Base-by-base conservation (phyloP, 805 yeast genomes). In the Kodamaea hsintzibuensis region DNA sequence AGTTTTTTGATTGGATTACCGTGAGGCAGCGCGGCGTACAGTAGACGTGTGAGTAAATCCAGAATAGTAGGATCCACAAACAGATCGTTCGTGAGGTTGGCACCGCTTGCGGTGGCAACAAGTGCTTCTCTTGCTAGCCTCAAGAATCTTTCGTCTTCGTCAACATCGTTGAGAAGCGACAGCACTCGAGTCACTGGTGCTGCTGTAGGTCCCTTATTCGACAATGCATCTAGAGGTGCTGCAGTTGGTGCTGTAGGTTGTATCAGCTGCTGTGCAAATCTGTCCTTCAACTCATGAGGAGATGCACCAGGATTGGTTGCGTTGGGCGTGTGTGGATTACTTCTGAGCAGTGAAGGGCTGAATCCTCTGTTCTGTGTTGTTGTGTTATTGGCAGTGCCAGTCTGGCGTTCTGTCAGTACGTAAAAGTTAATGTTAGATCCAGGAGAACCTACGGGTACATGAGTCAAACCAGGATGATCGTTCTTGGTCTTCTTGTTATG, bases 21-120 rank as follows among this genome's bases (percentile, higher is more conserved):
- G 64, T 82, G 86, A 2, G 86, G 86, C 27, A 84, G 74, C 51
- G 75, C 68, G 6, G 82, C 82, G 59, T 84, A 84, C 61, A 84
- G 88, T 43, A 84, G 71, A 51, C 89, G 66, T 59, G 77, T 75
- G 50, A 84, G 67, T n/a, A 84, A 71, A 61, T 82, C 86, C 57
- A 80, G 69, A 22, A 84, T 82, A 0, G 89, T 83, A 3, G 89
- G 89, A 63, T 84, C 89, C 6, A 84, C 80, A 19, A 79, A 69
- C 50, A 58, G 60, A 19, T 64, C 50, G 22, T 59, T 56, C 19
- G 55, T 39, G 16, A 70, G 67, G 53, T 71, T 68, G 56, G 76
- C 76, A 2, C 81, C 76, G 9, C 59, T 62, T 10, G 79, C 78
- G 0, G 83, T 79, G 22, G 83, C 82, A 10, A 80, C 83, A 14